Evolutionary conservation across 805 yeast genomes (phyloP), one percentile per base, ranked within the genome.

Genomic region (Pichia heedii): DNA sequence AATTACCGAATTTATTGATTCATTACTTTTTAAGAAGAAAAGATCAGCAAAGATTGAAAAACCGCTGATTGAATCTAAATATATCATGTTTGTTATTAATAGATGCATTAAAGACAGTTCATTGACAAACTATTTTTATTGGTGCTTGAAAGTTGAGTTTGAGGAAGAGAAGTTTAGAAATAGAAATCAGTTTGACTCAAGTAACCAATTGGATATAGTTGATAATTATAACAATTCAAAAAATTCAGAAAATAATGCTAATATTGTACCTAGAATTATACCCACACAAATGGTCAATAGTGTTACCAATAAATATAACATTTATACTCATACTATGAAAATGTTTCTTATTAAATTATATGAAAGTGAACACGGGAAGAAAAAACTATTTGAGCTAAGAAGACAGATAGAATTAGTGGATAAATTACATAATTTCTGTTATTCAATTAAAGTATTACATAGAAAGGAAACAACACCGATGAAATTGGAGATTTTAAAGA

Each of bases 71-170:
- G 46, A 47, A 15, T 79, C 90, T 0, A 87, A 89, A 0, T 63
- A 84, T 41, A 84, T 86, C 1, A 75, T 77, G 41, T 88, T 90
- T 56, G 65, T 93, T 34, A 80, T 89, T 35, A 78, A 78, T 22
- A 70, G 90, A 37, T 79, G 95, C 0, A 67, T 80, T 1, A 66
- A 73, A 18, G 84, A 82, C 56, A 73, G 74, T 19, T 67, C 74
- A 18, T 66, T 94, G 34, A 93, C 95, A 0, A 88, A 81, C 56
- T 86, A 75, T 56, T 77, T 94, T 48, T 89, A 86, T 60, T 93
- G 98, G 97, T 86, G 82, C 57, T 73, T 93, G 40, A 81, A 80
- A 50, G 95, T 94, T 2, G 97, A 90, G 55, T 75, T 82, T 26
- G 86, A 82, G 54, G 96, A 85, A 45, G 74, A 71, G 32, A 57